Evolutionary conservation across 345 rosid species (phyloP).

Genomic region (Firmiana major): DNA sequence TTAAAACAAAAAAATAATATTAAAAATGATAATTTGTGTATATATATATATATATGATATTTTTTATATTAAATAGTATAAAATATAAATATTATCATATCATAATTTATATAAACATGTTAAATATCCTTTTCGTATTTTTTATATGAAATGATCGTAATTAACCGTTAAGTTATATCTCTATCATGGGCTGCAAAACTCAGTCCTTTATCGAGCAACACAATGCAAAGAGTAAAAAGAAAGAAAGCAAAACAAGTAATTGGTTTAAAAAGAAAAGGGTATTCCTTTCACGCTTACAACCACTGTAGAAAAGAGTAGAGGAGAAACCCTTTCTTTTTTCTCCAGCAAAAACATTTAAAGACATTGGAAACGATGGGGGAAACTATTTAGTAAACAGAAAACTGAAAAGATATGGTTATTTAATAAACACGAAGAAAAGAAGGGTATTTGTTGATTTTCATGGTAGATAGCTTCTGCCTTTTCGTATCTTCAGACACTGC

Average conservation of each 20-base stretch:
- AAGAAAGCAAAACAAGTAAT: background rate
- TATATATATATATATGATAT: too few species aligned
- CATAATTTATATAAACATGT: too few species aligned
- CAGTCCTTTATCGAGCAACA: constrained; percentile 9
- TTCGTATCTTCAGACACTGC: background rate
- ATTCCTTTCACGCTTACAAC: background rate
- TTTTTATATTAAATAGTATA: too few species aligned
- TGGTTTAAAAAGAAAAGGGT: background rate
- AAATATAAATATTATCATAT: too few species aligned
- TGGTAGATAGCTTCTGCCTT: background rate
- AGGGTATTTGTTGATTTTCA: background rate
- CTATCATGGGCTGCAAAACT: background rate
- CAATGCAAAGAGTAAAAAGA: background rate
- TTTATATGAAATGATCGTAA: too few species aligned
- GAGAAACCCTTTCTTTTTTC: background rate
- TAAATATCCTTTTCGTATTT: too few species aligned
- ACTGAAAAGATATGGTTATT: background rate
- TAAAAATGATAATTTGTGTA: too few species aligned
- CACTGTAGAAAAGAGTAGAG: background rate
- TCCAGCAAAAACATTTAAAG: constrained; percentile 14
- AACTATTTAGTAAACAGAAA: background rate
- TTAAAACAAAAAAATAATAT: background rate
- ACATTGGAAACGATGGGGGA: constrained; percentile 13
- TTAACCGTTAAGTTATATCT: too few species aligned
- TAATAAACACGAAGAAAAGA: background rate